phyloP scores from a whole-genome alignment of 768 basidiomycete genomes.

The Pholiota conissans region DNA sequence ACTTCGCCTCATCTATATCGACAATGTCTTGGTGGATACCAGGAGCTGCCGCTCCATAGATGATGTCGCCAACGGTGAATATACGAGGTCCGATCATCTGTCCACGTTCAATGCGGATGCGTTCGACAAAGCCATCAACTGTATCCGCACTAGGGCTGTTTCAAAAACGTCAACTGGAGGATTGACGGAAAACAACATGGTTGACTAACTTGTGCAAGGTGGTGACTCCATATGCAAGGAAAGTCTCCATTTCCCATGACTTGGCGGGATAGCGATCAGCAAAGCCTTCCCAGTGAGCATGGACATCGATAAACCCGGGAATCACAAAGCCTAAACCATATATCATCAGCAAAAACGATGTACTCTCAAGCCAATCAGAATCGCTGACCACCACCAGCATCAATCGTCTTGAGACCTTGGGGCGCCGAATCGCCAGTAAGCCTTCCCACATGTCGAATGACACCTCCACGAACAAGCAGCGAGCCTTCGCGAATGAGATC shows the following conservation, averaged over 20 bases:
- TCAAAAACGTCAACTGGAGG: neutral
- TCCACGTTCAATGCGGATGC: slow-evolving; percentile 68
- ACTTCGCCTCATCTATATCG: slow-evolving; percentile 59
- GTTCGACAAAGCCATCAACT: slow-evolving; percentile 63
- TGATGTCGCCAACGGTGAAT: slow-evolving; percentile 65
- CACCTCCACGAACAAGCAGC: slow-evolving; percentile 53
- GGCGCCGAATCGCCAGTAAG: slow-evolving; percentile 32
- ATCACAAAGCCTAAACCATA: slow-evolving; percentile 53
- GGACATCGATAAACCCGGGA: slow-evolving; percentile 76
- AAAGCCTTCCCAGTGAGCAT: slow-evolving; percentile 72
- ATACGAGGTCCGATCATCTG: slow-evolving; percentile 70
- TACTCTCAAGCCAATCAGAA: neutral
- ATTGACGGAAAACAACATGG: neutral
- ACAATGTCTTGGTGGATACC: slow-evolving; percentile 62
- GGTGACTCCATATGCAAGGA: slow-evolving; percentile 76
- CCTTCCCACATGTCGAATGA: slow-evolving; percentile 51
- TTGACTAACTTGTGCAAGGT: slow-evolving; percentile 71
- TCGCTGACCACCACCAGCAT: slow-evolving; percentile 61
- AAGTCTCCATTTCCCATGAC: slow-evolving; percentile 76
- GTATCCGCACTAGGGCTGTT: slow-evolving; percentile 64
- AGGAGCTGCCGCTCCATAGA: slow-evolving; percentile 54
- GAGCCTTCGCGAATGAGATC: slow-evolving; percentile 58
- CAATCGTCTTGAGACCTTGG: slow-evolving; percentile 43
- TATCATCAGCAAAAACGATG: neutral
- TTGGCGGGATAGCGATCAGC: slow-evolving; percentile 52